Base-by-base conservation (phyloP, 352 stramenopile genomes). In the Globisporangium viniferum region DNA sequence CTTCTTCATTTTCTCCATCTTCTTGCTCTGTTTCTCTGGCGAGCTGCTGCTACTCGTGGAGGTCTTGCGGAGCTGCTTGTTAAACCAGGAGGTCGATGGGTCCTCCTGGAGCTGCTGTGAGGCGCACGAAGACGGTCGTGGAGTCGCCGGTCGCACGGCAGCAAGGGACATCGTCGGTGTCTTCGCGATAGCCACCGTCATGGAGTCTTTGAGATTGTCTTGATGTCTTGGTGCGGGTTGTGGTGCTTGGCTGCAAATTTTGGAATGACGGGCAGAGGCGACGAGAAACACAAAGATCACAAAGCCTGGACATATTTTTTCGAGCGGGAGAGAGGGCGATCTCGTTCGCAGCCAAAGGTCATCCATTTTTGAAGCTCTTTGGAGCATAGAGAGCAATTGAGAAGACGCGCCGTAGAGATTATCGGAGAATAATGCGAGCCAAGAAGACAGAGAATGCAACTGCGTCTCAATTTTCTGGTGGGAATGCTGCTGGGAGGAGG, bases 21-120 rank as follows among this genome's bases (percentile, higher is more conserved):
- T n/a, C 27, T 57, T 41, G 18, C 5, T 20, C 3, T 15, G 9
- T 14, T 54, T 44, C 48, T 49, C 31, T 31, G 56, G 10, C 3
- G 33, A 14, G 8, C 15, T 20, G 7, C n/a, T 60, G 39, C 33
- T 61, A 51, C 5, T 14, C 8, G 39, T 24, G 24, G 24, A 33
- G 18, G 18, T 57, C 49, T 61, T 69, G 20, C 20, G 27, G 24
- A 57, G 41, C 29, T 57, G 24, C 59, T 31, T 58, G 27, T 44
- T 29, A 6, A 57, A 36, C 44, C 44, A 49, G 36, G 39, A 24
- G 24, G 59, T 58, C 5, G 59, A 44, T 10, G n/a, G 20, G 39
- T 57, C 44, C 15, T 49, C 44, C 44, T 9, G 44, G 15, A 49
- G 44, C 44, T 49, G 44, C 20, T 49, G 44, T 22, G 20, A 18